Evolutionary conservation across 1,139 yeast genomes (phyloP).

Genomic region (Entelexis sorbosivorans): DNA sequence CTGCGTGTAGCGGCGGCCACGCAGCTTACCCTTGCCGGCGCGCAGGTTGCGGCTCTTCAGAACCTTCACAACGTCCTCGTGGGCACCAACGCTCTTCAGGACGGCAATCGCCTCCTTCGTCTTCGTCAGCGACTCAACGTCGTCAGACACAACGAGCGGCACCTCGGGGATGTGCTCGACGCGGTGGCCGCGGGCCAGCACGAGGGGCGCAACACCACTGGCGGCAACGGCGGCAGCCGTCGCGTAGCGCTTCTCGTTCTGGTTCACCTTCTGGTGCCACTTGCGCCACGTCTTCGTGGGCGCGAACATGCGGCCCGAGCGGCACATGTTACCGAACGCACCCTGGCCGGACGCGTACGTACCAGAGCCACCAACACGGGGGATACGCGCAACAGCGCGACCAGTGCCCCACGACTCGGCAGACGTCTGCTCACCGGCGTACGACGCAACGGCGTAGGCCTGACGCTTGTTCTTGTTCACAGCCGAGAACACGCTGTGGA

Average conservation of each 20-base stretch:
- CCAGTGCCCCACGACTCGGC: slow-evolving; percentile 99
- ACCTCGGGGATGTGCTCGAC: slow-evolving; percentile 97
- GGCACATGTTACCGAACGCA: slow-evolving; percentile 99
- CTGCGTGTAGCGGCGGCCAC: slow-evolving; percentile 99
- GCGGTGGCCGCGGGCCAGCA: slow-evolving; percentile 99
- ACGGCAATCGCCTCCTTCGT: slow-evolving; percentile 98
- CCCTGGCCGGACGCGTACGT: slow-evolving; percentile 99
- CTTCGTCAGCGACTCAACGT: slow-evolving; percentile 84
- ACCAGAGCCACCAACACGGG: slow-evolving; percentile 99
- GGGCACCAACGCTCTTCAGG: slow-evolving; percentile 98
- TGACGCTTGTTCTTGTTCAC: slow-evolving; percentile 99
- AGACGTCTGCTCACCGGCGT: slow-evolving; percentile 99
- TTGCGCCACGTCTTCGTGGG: slow-evolving; percentile 99
- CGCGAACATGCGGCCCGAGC: slow-evolving; percentile 99
- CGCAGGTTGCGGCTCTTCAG: slow-evolving; percentile 97
- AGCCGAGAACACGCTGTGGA: slow-evolving; percentile 96
- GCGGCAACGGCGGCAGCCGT: slow-evolving; percentile 99
- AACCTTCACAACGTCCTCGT: slow-evolving; percentile 96
- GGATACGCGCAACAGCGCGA: slow-evolving; percentile 99
- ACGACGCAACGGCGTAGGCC: slow-evolving; percentile 98
- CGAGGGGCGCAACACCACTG: slow-evolving; percentile 95
- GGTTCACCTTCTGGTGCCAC: slow-evolving; percentile 99
- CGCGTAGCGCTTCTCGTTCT: slow-evolving; percentile 99
- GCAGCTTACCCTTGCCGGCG: slow-evolving; percentile 99
- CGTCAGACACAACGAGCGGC: slow-evolving; percentile 94